These are phyloP conservation scores for Fomitopsis schrenkii DNA, from an alignment of 1,284 basidiomycete species.

Conservation along the genomic window DNA sequence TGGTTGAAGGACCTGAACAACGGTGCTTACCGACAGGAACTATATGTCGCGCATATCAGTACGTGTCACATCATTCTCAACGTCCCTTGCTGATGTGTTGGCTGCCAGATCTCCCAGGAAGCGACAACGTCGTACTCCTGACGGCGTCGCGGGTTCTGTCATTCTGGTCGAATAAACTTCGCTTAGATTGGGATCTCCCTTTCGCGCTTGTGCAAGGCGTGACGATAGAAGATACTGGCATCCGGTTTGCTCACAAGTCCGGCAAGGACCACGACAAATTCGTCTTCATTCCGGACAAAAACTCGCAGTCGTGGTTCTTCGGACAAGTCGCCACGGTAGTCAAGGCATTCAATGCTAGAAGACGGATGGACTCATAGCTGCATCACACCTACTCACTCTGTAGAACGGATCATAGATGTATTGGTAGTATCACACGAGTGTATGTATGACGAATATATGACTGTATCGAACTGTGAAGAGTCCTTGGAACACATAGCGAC, in stretches of 20 bases:
- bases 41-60: slow-evolving; percentile 92
- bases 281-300: slow-evolving; percentile 71
- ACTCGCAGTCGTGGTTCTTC: slow-evolving; percentile 76
- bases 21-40: slow-evolving; percentile 80
- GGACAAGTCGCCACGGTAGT: slow-evolving; percentile 69
- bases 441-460: slow-evolving; percentile 10
- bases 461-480: slow-evolving; percentile 8
- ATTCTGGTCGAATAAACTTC: slow-evolving; percentile 83
- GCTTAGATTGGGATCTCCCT: slow-evolving; percentile 90
- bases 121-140: slow-evolving; percentile 82
- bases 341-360: slow-evolving; percentile 66
- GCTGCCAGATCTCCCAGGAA: slow-evolving; percentile 64
- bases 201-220: slow-evolving; percentile 87
- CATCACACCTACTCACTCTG: not conserved
- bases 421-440: slow-evolving; percentile 9
- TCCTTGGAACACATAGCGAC: slow-evolving; percentile 6
- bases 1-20: slow-evolving; percentile 95
- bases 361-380: slow-evolving; percentile 57
- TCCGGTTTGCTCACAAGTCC: slow-evolving; percentile 76
- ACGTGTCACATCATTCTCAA: slow-evolving; percentile 19
- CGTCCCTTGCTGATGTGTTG: not conserved
- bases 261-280: slow-evolving; percentile 73
- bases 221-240: slow-evolving; percentile 85
- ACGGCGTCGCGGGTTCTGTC: slow-evolving; percentile 79
- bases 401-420: slow-evolving; percentile 3